Percentiles rank a stretch among this genome's conserved stretches.
Conservation (phyloP, 1,284 basidiomycete genomes). For the Calocybe gambosa region DNA sequence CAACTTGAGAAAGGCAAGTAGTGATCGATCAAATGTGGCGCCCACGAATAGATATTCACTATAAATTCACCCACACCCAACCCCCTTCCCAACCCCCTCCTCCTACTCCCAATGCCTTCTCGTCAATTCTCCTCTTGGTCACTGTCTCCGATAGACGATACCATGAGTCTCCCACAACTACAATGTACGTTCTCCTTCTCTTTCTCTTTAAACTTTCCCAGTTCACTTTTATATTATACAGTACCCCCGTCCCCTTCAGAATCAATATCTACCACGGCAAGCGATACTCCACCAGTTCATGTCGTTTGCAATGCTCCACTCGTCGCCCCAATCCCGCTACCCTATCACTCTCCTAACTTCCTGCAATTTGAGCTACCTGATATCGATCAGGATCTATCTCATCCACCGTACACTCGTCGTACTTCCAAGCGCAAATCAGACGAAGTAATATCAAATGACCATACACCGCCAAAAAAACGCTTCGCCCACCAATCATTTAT, state of each 20-base stretch:
- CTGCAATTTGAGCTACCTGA: slow-evolving; percentile 61
- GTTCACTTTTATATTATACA: slow-evolving; percentile 13
- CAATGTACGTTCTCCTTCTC: slow-evolving; percentile 2
- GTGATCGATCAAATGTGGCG: slow-evolving; percentile 15
- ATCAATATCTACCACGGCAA: slow-evolving; percentile 19
- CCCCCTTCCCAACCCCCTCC: slow-evolving; percentile 1
- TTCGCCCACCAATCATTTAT: slow-evolving; percentile 2
- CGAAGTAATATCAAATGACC: slow-evolving; percentile 13
- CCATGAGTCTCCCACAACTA: slow-evolving; percentile 4
- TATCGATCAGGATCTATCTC: slow-evolving; percentile 63
- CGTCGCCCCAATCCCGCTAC: slow-evolving; percentile 58
- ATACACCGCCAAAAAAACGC: slow-evolving; percentile 11
- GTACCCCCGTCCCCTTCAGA: slow-evolving; percentile 35
- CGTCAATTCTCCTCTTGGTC: neutral
- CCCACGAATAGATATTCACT: slow-evolving; percentile 16
- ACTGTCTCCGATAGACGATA: slow-evolving; percentile 6
- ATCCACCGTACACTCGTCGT: slow-evolving; percentile 55
- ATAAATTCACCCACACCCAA: slow-evolving; percentile 15
- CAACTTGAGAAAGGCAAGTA: slow-evolving; percentile 8
- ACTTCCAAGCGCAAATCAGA: slow-evolving; percentile 43
- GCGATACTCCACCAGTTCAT: slow-evolving; percentile 21
- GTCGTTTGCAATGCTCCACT: slow-evolving; percentile 60
- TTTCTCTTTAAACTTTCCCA: neutral
- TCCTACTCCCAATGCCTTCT: slow-evolving; percentile 8
- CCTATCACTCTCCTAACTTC: slow-evolving; percentile 63